Base-by-base conservation (phyloP, 176 grass and related monocot genomes). In the Cymbopogon citratus region DNA sequence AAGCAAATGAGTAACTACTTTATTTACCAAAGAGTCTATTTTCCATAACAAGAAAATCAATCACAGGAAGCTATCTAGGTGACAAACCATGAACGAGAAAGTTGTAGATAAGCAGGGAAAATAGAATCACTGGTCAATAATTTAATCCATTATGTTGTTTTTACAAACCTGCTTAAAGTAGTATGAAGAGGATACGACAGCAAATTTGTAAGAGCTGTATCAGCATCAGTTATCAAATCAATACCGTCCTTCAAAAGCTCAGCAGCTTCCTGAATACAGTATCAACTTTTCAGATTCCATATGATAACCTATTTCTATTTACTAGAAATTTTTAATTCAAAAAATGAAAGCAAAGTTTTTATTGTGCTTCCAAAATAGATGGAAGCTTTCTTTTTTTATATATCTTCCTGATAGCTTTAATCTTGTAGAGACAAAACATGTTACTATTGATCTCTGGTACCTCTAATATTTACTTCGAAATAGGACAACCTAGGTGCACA, bases 241-340 rank as follows among this genome's bases (percentile, higher is more conserved):
- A 98, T 93, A 39, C 88, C 88, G 73, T 98, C 96, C 31, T 93
- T 98, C 63, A 98, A 81, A 66, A 98, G 85, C 61, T 95, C 92
- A 5, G 91, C 87, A 27, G 89, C 96, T 79, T 95, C 96, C 96
- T 98, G 89, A 35, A 25, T 7, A 88, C 43, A 66, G 38, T 33
- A 23, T 28, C 9, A 79, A 57, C 15, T 59, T 66, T 84, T 77
- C 35, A 74, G 68, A 35, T 27, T 63, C 5, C 16, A 13, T 25
- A n/a, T 71, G 25, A 77, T 15, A 52, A 73, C 35, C 57, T n/a
- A n/a, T n/a, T n/a, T n/a, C n/a, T n/a, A n/a, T n/a, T 18, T 31
- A 74, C 11, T 66, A 21, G 3, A 9, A 33, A 71, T 19, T 39
- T 41, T 11, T 3, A 40, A 25, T 77, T 4, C 3, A 74, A 38